Percentiles rank a stretch among this genome's conserved stretches.
Conservation (phyloP, 192 early-diverging fungal genomes). For the Podila horticola region DNA sequence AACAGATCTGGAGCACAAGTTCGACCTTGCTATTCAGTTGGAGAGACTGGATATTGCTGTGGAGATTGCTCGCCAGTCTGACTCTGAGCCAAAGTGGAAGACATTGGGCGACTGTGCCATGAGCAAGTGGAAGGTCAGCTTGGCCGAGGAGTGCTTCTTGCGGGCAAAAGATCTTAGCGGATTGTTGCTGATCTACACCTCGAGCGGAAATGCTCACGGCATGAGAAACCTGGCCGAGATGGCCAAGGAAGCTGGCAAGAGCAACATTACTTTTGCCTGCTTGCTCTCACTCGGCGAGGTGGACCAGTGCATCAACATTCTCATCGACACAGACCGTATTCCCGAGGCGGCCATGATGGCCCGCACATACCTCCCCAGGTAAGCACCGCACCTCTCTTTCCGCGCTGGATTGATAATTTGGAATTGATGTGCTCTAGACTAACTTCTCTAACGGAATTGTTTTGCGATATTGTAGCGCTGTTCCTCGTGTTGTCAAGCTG, state of each 20-base stretch:
- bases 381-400: background rate
- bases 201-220: constrained; percentile 86
- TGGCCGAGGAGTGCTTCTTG: constrained; percentile 91
- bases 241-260: constrained; percentile 77
- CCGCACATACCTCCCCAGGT: constrained; percentile 85
- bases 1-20: constrained; percentile 94
- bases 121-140: constrained; percentile 84
- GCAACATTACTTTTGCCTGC: constrained; percentile 94
- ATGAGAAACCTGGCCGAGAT: constrained; percentile 77
- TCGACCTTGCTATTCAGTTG: constrained; percentile 94
- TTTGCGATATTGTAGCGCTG: constrained; percentile 50
- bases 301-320: constrained; percentile 87
- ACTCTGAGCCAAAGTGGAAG: constrained; percentile 95
- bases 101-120: constrained; percentile 92
- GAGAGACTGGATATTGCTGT: constrained; percentile 86
- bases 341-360: constrained; percentile 99
- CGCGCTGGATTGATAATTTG: too few relatives aligned
- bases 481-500: constrained; percentile 73
- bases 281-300: constrained; percentile 79
- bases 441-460: background rate
- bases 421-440: background rate
- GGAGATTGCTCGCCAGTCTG: constrained; percentile 85
- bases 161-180: constrained; percentile 93
- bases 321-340: constrained; percentile 87
- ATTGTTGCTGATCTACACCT: constrained; percentile 90